A percentile compares a stretch with the other conserved stretches of the same genome.
Conservation (phyloP, 2,329 filamentous ascomycete genomes). For the Alternaria infectoria region DNA sequence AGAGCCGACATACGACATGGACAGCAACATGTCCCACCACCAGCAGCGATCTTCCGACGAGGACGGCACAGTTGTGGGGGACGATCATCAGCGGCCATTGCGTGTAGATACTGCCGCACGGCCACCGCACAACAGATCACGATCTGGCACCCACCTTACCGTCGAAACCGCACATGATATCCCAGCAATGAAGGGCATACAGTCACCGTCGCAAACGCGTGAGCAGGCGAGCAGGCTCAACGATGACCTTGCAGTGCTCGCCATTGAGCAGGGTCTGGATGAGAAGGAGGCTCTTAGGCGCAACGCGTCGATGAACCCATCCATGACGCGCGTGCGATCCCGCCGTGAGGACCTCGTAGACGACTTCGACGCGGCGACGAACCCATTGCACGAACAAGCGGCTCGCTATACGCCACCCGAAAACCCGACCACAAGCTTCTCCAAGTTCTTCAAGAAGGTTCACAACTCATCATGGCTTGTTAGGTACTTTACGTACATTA, state of each 20-base stretch:
- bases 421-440: conserved; percentile 66
- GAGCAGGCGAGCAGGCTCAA: conserved; percentile 67
- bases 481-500: conserved; percentile 74
- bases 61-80: conserved; percentile 47
- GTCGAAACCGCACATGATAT: conserved; percentile 54
- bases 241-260: conserved; percentile 70
- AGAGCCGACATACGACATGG: conserved; percentile 47
- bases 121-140: conserved; percentile 20
- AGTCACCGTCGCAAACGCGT: conserved; percentile 62
- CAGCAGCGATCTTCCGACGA: conserved; percentile 48
- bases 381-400: conserved; percentile 71
- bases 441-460: conserved; percentile 68
- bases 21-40: conserved; percentile 27
- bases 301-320: conserved; percentile 47
- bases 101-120: conserved; percentile 20
- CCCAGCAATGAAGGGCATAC: conserved; percentile 33
- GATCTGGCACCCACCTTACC: conserved; percentile 54
- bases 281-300: conserved; percentile 48
- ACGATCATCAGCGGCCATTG: conserved; percentile 33
- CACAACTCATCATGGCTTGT: conserved; percentile 71
- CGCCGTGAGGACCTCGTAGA: conserved; percentile 64
- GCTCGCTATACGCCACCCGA: conserved; percentile 69
- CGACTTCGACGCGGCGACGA: conserved; percentile 71
- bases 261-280: conserved; percentile 67
- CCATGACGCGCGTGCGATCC: conserved; percentile 60